A percentile compares a stretch with the other conserved stretches of the same genome.
phyloP scores from a whole-genome alignment of 805 yeast species.

The Starmerella apis region DNA sequence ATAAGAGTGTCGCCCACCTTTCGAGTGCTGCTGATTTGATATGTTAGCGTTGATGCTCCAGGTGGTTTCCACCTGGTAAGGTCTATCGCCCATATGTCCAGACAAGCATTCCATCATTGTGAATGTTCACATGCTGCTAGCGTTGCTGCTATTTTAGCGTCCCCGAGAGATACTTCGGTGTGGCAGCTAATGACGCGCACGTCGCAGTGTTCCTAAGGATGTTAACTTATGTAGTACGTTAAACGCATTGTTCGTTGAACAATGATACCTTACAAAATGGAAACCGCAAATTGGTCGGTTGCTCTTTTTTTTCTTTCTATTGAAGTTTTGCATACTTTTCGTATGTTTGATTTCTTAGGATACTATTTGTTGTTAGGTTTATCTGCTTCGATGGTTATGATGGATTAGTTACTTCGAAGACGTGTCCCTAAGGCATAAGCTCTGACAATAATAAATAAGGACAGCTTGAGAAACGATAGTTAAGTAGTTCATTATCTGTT shows the following conservation, averaged over 20 bases:
- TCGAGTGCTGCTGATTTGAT: slow-evolving; percentile 3
- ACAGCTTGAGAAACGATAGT: too few relatives aligned
- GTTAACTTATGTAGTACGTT: slow-evolving; percentile 7
- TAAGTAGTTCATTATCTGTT: too few relatives aligned
- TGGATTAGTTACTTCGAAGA: too few relatives aligned
- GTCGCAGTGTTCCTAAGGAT: neutral
- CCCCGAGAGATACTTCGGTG: neutral
- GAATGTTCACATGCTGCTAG: neutral
- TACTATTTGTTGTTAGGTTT: too few relatives aligned
- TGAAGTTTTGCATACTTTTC: too few relatives aligned
- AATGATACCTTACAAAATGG: neutral
- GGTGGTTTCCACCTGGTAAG: neutral
- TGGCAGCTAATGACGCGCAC: neutral
- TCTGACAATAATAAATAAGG: too few relatives aligned
- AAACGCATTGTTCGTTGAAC: neutral
- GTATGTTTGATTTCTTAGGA: too few relatives aligned
- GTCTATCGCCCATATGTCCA: neutral
- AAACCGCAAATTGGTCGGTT: neutral
- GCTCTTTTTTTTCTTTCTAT: too few relatives aligned
- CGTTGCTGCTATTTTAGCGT: slow-evolving; percentile 1
- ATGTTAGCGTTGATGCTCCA: neutral
- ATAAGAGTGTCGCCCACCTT: slow-evolving; percentile 25
- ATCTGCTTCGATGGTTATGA: too few relatives aligned
- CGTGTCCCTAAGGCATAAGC: too few relatives aligned
- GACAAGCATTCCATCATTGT: slow-evolving; percentile 1